Evolutionary conservation across 2,329 filamentous ascomycete genomes (phyloP).

Genomic region (Fonsecaea multimorphosa): DNA sequence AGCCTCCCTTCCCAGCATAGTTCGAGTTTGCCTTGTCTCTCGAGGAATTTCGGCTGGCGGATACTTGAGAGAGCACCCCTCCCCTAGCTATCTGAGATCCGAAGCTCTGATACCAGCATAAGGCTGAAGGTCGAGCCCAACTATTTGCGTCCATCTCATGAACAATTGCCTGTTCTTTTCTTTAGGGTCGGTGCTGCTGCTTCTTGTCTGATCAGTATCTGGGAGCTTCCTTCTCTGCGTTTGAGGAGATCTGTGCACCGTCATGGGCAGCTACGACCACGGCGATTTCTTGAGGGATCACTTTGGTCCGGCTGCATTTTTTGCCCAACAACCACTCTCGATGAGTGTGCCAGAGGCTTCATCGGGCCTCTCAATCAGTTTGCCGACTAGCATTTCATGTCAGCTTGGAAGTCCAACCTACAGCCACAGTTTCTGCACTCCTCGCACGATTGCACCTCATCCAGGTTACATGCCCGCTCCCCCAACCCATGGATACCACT

Average conservation of each 20-base stretch:
- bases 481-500: constrained; percentile 11
- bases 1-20: constrained; percentile 13
- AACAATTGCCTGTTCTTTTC: not conserved
- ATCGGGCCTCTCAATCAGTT: constrained; percentile 6
- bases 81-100: not conserved
- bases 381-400: constrained; percentile 11
- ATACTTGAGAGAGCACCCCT: constrained; percentile 12
- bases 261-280: constrained; percentile 1
- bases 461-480: not conserved
- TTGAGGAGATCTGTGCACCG: not conserved
- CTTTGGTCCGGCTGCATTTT: not conserved
- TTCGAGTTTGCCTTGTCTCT: constrained; percentile 18
- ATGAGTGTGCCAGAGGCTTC: constrained; percentile 4
- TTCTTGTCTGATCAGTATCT: constrained; percentile 4
- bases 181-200: not conserved
- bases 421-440: constrained; percentile 13
- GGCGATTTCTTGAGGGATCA: not conserved
- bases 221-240: not conserved
- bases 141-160: constrained; percentile 5
- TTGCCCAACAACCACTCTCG: constrained; percentile 1
- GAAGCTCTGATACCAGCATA: not conserved
- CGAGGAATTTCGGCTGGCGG: not conserved
- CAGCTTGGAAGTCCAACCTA: not conserved
- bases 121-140: constrained; percentile 13
- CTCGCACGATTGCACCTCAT: constrained; percentile 4